Conservation (phyloP, 768 basidiomycete genomes). For the Serendipita sp. region DNA sequence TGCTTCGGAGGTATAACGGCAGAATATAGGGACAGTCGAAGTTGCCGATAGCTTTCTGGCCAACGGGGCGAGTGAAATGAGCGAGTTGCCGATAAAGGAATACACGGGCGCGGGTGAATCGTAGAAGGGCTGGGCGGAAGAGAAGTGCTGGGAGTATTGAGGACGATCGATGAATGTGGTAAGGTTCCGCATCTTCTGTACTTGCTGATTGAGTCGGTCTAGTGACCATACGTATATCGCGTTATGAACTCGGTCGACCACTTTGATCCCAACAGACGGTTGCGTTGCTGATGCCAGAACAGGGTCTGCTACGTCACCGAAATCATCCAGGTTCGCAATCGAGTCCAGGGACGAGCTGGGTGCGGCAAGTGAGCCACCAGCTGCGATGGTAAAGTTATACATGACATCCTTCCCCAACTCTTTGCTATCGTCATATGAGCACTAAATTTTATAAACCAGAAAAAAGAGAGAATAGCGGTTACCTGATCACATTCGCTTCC, state of each 20-base stretch:
- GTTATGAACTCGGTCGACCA: slow-evolving; percentile 74
- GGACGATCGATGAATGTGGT: slow-evolving; percentile 83
- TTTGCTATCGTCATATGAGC: slow-evolving; percentile 34
- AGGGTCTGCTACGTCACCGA: slow-evolving; percentile 85
- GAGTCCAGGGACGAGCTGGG: slow-evolving; percentile 75
- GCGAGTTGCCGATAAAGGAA: slow-evolving; percentile 82
- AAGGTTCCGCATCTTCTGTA: slow-evolving; percentile 86
- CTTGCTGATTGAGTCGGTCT: slow-evolving; percentile 71
- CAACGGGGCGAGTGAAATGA: slow-evolving; percentile 68
- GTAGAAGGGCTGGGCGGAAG: slow-evolving; percentile 84
- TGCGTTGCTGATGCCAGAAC: slow-evolving; percentile 56
- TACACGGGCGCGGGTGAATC: slow-evolving; percentile 75
- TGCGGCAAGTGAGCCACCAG: slow-evolving; percentile 60
- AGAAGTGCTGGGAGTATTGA: slow-evolving; percentile 87
- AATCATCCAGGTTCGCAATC: slow-evolving; percentile 75
- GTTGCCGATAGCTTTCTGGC: slow-evolving; percentile 58
- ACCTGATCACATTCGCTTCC: slow-evolving; percentile 92
- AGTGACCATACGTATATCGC: slow-evolving; percentile 88
- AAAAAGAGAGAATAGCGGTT: too few species aligned
- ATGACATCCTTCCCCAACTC: slow-evolving; percentile 75
- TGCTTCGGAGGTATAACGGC: slow-evolving; percentile 85
- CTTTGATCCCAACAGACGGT: slow-evolving; percentile 77
- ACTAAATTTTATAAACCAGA: too few species aligned
- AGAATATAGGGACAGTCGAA: slow-evolving; percentile 77
- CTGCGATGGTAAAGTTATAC: slow-evolving; percentile 87